Conservation (phyloP, 176 grass and related monocot genomes). For the Eragrostis curvula region DNA sequence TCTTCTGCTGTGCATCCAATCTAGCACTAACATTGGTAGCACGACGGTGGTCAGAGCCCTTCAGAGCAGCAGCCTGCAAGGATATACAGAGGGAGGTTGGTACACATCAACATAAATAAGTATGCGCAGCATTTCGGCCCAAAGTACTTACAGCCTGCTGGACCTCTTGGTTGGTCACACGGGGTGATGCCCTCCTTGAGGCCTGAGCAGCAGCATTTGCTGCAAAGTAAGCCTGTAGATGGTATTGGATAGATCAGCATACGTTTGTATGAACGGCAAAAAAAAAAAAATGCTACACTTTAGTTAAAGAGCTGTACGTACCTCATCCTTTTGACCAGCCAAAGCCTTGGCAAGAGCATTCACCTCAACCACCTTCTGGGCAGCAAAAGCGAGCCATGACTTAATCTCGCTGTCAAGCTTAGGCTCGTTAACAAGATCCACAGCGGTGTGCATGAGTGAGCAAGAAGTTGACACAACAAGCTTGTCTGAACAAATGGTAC, state of each 20-base stretch:
- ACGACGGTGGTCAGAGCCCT: conserved; percentile 84
- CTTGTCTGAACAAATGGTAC: conserved; percentile 61
- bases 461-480: conserved; percentile 93
- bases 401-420: conserved; percentile 90
- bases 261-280: conserved; percentile 5
- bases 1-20: conserved; percentile 83
- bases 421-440: conserved; percentile 93
- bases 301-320: conserved; percentile 38
- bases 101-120: conserved; percentile 17
- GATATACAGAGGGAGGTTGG: conserved; percentile 9
- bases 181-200: conserved; percentile 86
- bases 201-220: conserved; percentile 89
- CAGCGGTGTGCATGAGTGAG: conserved; percentile 94
- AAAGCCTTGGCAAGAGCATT: conserved; percentile 85
- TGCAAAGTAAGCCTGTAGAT: conserved; percentile 77
- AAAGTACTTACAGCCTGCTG: conserved; percentile 79
- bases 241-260: background rate
- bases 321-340: conserved; percentile 90
- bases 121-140: background rate
- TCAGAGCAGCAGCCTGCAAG: conserved; percentile 77
- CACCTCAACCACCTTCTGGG: conserved; percentile 95
- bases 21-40: conserved; percentile 69
- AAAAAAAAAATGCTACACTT: background rate
- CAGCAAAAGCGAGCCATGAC: conserved; percentile 92
- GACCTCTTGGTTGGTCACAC: conserved; percentile 90